Percentiles rank a stretch among this genome's conserved stretches.
Evolutionary conservation across 2,329 filamentous ascomycete genomes (phyloP).

Genomic region (Stagonosporopsis cucurbitacearum): DNA sequence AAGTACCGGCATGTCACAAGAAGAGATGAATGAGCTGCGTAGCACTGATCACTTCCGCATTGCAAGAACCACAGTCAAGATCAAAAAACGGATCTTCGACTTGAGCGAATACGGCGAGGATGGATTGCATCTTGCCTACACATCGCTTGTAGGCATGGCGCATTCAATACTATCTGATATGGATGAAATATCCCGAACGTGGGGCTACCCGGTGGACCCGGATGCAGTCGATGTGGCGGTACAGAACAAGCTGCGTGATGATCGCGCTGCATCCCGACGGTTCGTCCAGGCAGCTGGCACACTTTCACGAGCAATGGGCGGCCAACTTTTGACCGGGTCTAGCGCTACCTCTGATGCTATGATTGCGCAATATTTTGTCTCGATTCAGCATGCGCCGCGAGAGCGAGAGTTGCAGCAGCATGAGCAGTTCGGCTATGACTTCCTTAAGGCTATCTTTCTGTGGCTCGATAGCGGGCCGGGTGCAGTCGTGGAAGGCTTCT

Average conservation of each 20-base stretch:
- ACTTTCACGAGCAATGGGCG: slow-evolving; percentile 63
- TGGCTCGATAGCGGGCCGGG: slow-evolving; percentile 67
- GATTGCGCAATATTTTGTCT: slow-evolving; percentile 55
- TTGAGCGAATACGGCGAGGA: slow-evolving; percentile 42
- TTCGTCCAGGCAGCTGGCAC: slow-evolving; percentile 69
- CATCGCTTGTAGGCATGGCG: slow-evolving; percentile 47
- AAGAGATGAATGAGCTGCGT: slow-evolving; percentile 56
- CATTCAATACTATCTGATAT: slow-evolving; percentile 60
- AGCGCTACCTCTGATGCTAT: slow-evolving; percentile 38
- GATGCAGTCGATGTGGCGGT: slow-evolving; percentile 58
- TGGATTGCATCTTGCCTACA: slow-evolving; percentile 54
- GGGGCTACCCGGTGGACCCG: slow-evolving; percentile 67
- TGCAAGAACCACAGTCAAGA: slow-evolving; percentile 60
- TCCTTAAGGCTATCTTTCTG: slow-evolving; percentile 67
- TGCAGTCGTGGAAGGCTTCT: slow-evolving; percentile 64
- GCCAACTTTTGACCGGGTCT: slow-evolving; percentile 55
- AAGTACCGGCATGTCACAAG: slow-evolving; percentile 40
- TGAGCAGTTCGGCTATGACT: slow-evolving; percentile 68
- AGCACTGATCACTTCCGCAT: slow-evolving; percentile 64
- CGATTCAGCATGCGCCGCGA: slow-evolving; percentile 55
- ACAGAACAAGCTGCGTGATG: slow-evolving; percentile 63
- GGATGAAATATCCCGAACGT: slow-evolving; percentile 61
- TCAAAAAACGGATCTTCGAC: slow-evolving; percentile 64
- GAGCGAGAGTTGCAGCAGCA: slow-evolving; percentile 44
- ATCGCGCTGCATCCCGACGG: slow-evolving; percentile 62